Evolutionary conservation across 2,329 filamentous ascomycete genomes (phyloP).

Genomic region (Colletotrichum orchidophilum): DNA sequence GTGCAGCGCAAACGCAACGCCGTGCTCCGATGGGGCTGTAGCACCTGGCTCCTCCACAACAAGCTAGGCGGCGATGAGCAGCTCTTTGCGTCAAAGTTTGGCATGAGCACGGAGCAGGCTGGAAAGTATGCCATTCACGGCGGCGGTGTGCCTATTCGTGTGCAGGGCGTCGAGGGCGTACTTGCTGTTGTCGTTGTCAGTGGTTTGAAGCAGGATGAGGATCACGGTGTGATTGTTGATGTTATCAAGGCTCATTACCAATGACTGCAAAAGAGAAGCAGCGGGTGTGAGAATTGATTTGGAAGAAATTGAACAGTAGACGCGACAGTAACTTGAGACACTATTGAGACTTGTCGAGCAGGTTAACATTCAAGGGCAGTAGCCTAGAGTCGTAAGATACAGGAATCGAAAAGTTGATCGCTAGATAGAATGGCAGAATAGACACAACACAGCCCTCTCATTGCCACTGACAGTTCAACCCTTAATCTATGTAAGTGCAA

Average conservation of each 20-base stretch:
- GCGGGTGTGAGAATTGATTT: not conserved
- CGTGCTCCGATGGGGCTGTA: slow-evolving; percentile 75
- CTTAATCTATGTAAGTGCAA: too few species aligned
- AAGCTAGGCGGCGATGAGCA: slow-evolving; percentile 73
- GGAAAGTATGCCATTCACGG: slow-evolving; percentile 80
- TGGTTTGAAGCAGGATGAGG: slow-evolving; percentile 79
- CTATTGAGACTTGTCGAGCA: not conserved
- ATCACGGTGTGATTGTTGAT: slow-evolving; percentile 80
- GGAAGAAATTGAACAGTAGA: not conserved
- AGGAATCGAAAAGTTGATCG: too few species aligned
- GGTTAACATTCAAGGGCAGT: too few species aligned
- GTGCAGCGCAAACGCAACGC: slow-evolving; percentile 76
- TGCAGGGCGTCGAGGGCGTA: slow-evolving; percentile 78
- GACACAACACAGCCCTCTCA: too few species aligned
- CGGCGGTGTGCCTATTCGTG: slow-evolving; percentile 77
- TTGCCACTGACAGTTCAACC: too few species aligned
- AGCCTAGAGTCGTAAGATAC: too few species aligned
- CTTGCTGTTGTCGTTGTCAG: slow-evolving; percentile 80
- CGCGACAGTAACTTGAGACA: not conserved
- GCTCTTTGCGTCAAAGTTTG: slow-evolving; percentile 72
- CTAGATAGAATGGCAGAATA: too few species aligned
- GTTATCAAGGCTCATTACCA: slow-evolving; percentile 65
- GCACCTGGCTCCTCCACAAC: slow-evolving; percentile 76
- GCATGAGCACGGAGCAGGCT: slow-evolving; percentile 63
- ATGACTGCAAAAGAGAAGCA: not conserved